Percentiles rank a stretch among this genome's conserved stretches.
Evolutionary conservation across 768 basidiomycete genomes (phyloP).

Genomic region (Lentinula sp.): DNA sequence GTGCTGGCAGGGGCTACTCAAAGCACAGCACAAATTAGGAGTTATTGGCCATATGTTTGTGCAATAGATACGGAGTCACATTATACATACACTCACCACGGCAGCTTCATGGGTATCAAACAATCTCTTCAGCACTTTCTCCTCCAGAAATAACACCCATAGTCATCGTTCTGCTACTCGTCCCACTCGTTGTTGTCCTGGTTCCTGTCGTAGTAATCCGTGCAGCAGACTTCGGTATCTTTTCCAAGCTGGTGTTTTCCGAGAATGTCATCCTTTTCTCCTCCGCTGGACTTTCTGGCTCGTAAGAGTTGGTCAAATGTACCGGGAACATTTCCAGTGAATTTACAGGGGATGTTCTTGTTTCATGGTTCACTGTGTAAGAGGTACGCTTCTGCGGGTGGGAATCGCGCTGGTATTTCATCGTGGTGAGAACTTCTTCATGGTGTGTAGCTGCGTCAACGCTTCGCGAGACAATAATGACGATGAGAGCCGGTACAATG

Average conservation of each 20-base stretch:
- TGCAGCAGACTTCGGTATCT: background rate
- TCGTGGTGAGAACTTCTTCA: conserved; percentile 3
- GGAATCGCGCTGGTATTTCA: background rate
- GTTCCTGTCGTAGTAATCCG: background rate
- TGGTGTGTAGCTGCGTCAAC: conserved; percentile 2
- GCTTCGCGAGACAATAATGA: conserved; percentile 4
- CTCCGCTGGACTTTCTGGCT: background rate
- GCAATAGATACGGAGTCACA: no score
- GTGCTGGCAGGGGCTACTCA: background rate
- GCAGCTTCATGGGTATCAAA: background rate
- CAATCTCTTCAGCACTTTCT: no score
- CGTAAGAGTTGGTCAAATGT: background rate
- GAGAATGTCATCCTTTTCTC: background rate
- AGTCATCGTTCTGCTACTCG: background rate
- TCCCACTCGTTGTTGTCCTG: background rate
- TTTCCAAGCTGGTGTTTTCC: background rate
- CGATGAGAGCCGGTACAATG: conserved; percentile 5
- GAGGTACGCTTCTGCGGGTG: background rate
- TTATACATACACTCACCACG: no score
- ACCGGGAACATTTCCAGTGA: background rate
- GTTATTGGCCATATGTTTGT: no score
- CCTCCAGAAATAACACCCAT: background rate
- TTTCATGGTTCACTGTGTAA: background rate
- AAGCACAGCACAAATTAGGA: background rate
- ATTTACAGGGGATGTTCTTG: background rate